Evolutionary conservation across 1,139 yeast species (phyloP).

Genomic region (Lodderomyces margitis): DNA sequence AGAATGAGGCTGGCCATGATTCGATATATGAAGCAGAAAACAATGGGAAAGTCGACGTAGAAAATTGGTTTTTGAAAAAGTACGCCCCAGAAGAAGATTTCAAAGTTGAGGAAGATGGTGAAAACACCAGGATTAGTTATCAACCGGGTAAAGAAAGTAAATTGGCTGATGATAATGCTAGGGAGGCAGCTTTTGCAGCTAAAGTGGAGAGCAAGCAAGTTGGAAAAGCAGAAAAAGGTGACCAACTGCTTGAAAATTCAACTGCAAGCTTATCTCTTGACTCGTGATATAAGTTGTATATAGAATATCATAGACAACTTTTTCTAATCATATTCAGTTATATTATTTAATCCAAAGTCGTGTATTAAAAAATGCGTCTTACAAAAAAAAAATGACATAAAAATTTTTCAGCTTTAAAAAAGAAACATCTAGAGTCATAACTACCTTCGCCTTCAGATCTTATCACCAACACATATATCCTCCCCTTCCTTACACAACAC

Average conservation of each 20-base stretch:
- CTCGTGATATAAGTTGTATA: background rate
- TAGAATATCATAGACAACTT: too few species aligned
- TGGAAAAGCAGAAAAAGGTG: constrained; percentile 4
- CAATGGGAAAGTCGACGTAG: constrained; percentile 62
- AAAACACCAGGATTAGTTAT: constrained; percentile 44
- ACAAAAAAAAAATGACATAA: background rate
- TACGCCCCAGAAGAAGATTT: constrained; percentile 66
- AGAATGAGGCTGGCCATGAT: constrained; percentile 77
- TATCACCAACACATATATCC: background rate
- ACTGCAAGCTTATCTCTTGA: constrained; percentile 1
- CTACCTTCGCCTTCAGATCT: background rate
- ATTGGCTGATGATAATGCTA: constrained; percentile 44
- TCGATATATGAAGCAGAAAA: constrained; percentile 86
- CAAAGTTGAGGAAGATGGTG: constrained; percentile 42
- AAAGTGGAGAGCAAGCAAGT: constrained; percentile 10
- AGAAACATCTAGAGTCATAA: too few species aligned
- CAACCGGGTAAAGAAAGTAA: constrained; percentile 50
- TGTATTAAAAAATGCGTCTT: too few species aligned
- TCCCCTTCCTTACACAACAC: background rate
- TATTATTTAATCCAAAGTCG: too few species aligned
- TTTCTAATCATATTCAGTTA: too few species aligned
- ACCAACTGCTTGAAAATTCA: constrained; percentile 1
- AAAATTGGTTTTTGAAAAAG: constrained; percentile 68
- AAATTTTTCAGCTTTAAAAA: background rate
- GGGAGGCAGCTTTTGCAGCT: constrained; percentile 23